phyloP scores from a whole-genome alignment of 345 rosid species.

The Hypericum perforatum region DNA sequence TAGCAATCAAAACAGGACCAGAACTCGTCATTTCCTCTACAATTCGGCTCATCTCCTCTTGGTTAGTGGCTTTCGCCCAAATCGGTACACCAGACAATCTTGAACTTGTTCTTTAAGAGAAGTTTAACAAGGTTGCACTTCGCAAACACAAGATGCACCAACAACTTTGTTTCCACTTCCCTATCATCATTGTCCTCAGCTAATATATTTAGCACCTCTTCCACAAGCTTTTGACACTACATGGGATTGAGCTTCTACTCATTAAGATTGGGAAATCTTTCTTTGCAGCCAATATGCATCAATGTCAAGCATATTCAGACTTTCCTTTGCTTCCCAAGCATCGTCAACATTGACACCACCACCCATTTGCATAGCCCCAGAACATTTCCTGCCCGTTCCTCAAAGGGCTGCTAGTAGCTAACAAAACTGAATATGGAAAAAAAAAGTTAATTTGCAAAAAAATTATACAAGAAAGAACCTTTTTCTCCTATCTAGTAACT shows the following conservation, averaged over 20 bases:
- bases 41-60: slow-evolving; percentile 61
- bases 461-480: too few relatives aligned
- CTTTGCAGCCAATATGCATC: slow-evolving; percentile 98
- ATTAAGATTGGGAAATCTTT: slow-evolving; percentile 74
- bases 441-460: too few relatives aligned
- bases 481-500: too few relatives aligned
- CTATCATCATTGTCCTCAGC: slow-evolving; percentile 65
- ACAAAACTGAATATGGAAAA: too few relatives aligned
- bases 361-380: slow-evolving; percentile 83
- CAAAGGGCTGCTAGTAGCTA: too few relatives aligned
- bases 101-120: slow-evolving; percentile 55
- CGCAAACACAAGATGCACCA: slow-evolving; percentile 48
- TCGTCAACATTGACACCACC: slow-evolving; percentile 69
- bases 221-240: slow-evolving; percentile 78
- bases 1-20: slow-evolving; percentile 63
- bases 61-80: slow-evolving; percentile 87
- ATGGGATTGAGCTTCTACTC: slow-evolving; percentile 86
- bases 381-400: slow-evolving; percentile 36
- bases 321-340: slow-evolving; percentile 52
- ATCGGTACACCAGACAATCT: slow-evolving; percentile 92
- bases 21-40: slow-evolving; percentile 71
- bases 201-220: slow-evolving; percentile 83
- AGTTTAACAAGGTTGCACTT: slow-evolving; percentile 71
- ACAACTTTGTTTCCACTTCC: slow-evolving; percentile 64
- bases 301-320: slow-evolving; percentile 84